Percentiles rank a stretch among this genome's conserved stretches.
These are phyloP conservation scores for Candida pseudoviswanathii DNA, from an alignment of 1,139 yeast genomes.

Conservation along the genomic window DNA sequence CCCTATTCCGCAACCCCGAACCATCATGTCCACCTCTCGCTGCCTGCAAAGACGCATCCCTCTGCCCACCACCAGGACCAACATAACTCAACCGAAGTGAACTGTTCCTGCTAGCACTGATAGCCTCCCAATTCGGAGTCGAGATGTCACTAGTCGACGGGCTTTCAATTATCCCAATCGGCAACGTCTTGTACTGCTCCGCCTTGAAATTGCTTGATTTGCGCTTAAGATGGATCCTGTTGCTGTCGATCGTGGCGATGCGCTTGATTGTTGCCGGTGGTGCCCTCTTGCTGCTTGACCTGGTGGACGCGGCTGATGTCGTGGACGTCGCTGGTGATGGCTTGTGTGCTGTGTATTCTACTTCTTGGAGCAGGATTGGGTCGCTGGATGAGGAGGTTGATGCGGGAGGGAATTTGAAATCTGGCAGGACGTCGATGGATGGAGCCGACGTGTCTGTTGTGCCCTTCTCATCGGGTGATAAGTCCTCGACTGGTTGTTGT, in stretches of 20 bases:
- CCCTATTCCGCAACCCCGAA: background rate
- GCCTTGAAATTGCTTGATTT: conserved; percentile 1
- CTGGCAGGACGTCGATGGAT: conserved; percentile 10
- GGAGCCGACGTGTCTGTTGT: conserved; percentile 4
- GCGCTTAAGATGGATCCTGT: conserved; percentile 4
- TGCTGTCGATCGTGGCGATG: conserved; percentile 12
- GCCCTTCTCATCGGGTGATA: conserved; percentile 1
- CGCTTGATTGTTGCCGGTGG: conserved; percentile 10
- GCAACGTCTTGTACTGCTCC: conserved; percentile 1
- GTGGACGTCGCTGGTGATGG: background rate
- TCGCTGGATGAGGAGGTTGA: background rate
- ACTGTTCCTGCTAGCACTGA: conserved; percentile 17
- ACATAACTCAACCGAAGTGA: conserved; percentile 1
- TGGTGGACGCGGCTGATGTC: too few species aligned
- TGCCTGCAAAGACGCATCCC: background rate
- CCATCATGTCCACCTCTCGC: background rate
- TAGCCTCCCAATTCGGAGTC: conserved; percentile 39
- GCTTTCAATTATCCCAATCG: conserved; percentile 1
- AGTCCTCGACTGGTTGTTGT: background rate
- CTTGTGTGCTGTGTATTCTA: background rate
- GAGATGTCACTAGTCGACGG: background rate
- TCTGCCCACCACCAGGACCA: background rate
- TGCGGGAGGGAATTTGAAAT: conserved; percentile 7
- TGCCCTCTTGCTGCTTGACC: too few species aligned
- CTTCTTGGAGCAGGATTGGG: background rate